Conservation (phyloP, 768 basidiomycete species). For the Suillus discolor region DNA sequence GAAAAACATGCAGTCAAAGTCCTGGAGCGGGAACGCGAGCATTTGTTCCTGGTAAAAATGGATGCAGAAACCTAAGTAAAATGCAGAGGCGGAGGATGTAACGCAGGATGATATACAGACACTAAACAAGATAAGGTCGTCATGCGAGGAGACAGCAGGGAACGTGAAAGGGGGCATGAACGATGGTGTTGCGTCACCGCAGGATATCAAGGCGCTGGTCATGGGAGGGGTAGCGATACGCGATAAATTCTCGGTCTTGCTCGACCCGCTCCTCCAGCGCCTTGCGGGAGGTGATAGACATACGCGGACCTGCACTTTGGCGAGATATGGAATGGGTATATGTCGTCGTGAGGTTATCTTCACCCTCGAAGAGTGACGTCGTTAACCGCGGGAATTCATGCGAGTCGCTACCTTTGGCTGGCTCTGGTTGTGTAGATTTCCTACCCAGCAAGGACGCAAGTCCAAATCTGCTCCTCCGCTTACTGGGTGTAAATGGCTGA, state of each 20-base stretch:
- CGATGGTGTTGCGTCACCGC: conserved; percentile 34
- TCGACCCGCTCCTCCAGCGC: conserved; percentile 78
- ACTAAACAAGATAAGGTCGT: conserved; percentile 20
- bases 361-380: conserved; percentile 47
- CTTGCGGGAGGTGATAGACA: conserved; percentile 69
- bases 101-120: conserved; percentile 15
- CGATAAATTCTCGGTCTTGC: conserved; percentile 84
- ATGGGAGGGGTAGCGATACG: conserved; percentile 84
- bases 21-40: conserved; percentile 23
- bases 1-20: conserved; percentile 29
- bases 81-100: conserved; percentile 21
- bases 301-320: conserved; percentile 54
- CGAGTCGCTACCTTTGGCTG: conserved; percentile 36
- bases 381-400: conserved; percentile 54
- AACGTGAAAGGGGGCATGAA: conserved; percentile 10
- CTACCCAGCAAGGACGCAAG: conserved; percentile 69
- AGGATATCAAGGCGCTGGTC: conserved; percentile 66
- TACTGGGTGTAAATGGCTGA: conserved; percentile 41
- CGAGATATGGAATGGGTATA: conserved; percentile 55
- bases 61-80: conserved; percentile 17
- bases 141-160: conserved; percentile 2
- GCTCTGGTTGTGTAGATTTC: conserved; percentile 34
- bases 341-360: conserved; percentile 46
- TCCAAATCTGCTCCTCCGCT: conserved; percentile 77
- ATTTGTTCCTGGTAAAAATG: conserved; percentile 12